phyloP scores from a whole-genome alignment of 1,139 yeast species.

The Trichomonascaceae sp. region DNA sequence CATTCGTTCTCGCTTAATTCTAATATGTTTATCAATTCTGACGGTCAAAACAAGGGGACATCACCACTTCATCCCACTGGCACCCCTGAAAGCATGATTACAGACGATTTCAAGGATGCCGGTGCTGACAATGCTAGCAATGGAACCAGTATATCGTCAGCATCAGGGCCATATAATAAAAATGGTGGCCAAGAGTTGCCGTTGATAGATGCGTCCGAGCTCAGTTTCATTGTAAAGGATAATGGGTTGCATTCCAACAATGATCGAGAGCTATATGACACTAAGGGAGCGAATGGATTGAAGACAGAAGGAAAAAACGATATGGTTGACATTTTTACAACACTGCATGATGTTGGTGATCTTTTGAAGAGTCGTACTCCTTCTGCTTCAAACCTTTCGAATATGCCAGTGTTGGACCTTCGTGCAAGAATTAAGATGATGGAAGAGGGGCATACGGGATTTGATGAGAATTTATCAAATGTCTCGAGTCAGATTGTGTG shows the following conservation, averaged over 20 bases:
- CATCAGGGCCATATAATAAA: slow-evolving; percentile 4
- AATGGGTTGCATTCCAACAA: slow-evolving; percentile 10
- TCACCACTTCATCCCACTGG: background rate
- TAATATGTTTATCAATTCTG: background rate
- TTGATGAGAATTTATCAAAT: slow-evolving; percentile 1
- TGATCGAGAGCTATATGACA: background rate
- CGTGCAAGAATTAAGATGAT: slow-evolving; percentile 27
- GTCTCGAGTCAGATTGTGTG: slow-evolving; percentile 7
- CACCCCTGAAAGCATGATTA: slow-evolving; percentile 9
- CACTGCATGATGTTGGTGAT: slow-evolving; percentile 9
- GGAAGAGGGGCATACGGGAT: slow-evolving; percentile 22
- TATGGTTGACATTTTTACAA: slow-evolving; percentile 7
- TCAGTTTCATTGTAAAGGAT: slow-evolving; percentile 20
- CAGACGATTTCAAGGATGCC: slow-evolving; percentile 6
- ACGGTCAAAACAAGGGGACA: background rate
- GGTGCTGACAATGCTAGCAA: background rate
- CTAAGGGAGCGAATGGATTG: background rate
- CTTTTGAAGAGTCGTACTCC: slow-evolving; percentile 7
- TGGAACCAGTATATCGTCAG: background rate
- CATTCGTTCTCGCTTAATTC: background rate
- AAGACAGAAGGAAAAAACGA: background rate
- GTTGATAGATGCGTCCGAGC: slow-evolving; percentile 19
- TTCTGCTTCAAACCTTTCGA: slow-evolving; percentile 12
- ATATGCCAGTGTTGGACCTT: slow-evolving; percentile 16
- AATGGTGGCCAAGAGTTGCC: slow-evolving; percentile 5